Evolutionary conservation across 169 alveolate species (phyloP).

Genomic region (Toxoplasma gondii): DNA sequence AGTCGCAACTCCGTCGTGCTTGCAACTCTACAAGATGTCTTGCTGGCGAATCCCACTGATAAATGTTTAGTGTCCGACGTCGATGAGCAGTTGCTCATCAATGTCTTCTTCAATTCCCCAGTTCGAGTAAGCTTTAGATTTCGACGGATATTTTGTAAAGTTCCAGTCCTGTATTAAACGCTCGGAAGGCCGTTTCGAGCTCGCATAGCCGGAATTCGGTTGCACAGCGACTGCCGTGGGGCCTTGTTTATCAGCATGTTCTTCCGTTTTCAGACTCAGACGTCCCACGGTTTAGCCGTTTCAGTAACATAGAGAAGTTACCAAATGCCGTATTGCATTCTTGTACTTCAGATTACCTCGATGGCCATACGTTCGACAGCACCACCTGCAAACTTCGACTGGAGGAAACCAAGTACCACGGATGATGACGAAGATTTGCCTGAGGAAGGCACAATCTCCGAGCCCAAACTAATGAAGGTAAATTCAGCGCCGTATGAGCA

Average conservation of each 20-base stretch:
- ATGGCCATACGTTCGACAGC: slow-evolving; percentile 17
- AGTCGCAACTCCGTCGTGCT: neutral
- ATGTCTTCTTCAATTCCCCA: slow-evolving; percentile 29
- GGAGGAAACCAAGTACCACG: neutral
- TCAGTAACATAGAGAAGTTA: no score
- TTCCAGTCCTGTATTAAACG: no score
- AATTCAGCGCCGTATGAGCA: neutral
- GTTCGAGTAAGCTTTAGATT: neutral
- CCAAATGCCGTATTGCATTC: no score
- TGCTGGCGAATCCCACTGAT: slow-evolving; percentile 33
- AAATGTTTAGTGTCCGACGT: slow-evolving; percentile 36
- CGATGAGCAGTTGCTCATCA: slow-evolving; percentile 42
- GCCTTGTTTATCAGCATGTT: no score
- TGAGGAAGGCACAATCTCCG: slow-evolving; percentile 30
- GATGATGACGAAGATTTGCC: slow-evolving; percentile 11
- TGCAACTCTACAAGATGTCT: slow-evolving; percentile 19
- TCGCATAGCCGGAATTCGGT: no score
- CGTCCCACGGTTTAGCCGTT: no score
- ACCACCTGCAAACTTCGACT: slow-evolving; percentile 18
- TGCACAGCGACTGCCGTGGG: no score
- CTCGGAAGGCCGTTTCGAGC: no score
- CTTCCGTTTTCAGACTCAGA: no score
- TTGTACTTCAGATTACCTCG: slow-evolving; percentile 7
- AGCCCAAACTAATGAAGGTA: slow-evolving; percentile 32
- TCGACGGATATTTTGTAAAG: no score